phyloP scores from a whole-genome alignment of 441 rosid genomes.

The Euphorbia corollata region DNA sequence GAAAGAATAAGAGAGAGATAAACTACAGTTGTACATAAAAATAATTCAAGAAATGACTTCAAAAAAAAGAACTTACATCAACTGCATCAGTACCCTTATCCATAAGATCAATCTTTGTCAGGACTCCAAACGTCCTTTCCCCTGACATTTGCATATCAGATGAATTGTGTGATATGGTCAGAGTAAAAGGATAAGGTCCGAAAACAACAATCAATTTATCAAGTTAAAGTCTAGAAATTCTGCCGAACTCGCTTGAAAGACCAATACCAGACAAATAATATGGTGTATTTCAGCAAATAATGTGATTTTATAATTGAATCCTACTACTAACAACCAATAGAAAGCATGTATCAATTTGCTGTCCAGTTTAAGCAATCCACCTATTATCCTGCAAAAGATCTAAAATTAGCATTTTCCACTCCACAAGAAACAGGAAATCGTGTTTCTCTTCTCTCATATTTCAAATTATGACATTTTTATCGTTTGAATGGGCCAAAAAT shows the following conservation, averaged over 20 bases:
- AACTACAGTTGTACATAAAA: too few relatives aligned
- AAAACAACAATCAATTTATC: conserved; percentile 4
- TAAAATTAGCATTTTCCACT: conserved; percentile 3
- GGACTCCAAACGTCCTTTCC: conserved; percentile 83
- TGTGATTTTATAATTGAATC: background rate
- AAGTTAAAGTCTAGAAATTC: background rate
- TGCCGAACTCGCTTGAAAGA: background rate
- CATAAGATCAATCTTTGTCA: conserved; percentile 94
- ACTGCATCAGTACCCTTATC: conserved; percentile 92
- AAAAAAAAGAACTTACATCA: conserved; percentile 52
- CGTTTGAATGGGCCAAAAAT: background rate
- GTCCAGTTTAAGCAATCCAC: background rate
- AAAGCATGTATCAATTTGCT: background rate
- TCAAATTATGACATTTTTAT: background rate
- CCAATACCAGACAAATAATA: background rate
- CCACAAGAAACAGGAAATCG: background rate
- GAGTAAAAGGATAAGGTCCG: background rate
- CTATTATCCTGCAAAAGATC: background rate
- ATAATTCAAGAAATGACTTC: background rate
- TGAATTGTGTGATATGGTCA: conserved; percentile 5
- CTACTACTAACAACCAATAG: background rate
- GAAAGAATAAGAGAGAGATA: background rate
- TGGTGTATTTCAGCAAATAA: background rate
- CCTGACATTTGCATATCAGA: conserved; percentile 40
- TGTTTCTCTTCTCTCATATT: background rate